A percentile compares a stretch with the other conserved stretches of the same genome.
Evolutionary conservation across 371 early-diverging fungal species (phyloP).

Genomic region (Mucor circinelloides): DNA sequence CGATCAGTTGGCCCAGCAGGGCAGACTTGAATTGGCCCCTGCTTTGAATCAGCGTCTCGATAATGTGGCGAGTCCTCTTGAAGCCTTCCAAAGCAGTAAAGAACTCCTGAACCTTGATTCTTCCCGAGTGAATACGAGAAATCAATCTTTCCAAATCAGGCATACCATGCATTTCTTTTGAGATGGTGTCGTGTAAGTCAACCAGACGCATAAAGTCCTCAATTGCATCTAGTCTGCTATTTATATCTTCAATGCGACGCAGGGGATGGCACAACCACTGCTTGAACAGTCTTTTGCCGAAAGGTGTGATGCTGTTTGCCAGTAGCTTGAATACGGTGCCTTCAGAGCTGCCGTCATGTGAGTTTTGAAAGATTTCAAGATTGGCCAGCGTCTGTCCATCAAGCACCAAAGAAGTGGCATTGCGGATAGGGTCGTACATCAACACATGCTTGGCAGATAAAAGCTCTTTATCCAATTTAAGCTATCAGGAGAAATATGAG

Average conservation of each 20-base stretch:
- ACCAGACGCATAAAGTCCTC: conserved; percentile 72
- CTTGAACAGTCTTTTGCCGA: conserved; percentile 86
- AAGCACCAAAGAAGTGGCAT: conserved; percentile 72
- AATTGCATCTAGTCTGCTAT: conserved; percentile 85
- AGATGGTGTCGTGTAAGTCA: conserved; percentile 55
- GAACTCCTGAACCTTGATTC: conserved; percentile 81
- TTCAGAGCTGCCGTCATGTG: conserved; percentile 69
- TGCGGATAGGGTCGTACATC: conserved; percentile 77
- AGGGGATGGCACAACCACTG: conserved; percentile 97
- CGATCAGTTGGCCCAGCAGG: conserved; percentile 44
- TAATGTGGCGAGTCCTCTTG: conserved; percentile 41
- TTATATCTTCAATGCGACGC: conserved; percentile 71
- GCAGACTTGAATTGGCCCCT: conserved; percentile 46
- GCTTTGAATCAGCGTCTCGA: conserved; percentile 35
- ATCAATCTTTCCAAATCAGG: conserved; percentile 95
- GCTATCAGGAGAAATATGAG: conserved; percentile 27
- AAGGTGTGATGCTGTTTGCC: conserved; percentile 86
- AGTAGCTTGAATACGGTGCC: conserved; percentile 91
- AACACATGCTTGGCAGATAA: conserved; percentile 82
- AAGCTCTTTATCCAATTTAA: conserved; percentile 87
- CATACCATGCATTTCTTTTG: conserved; percentile 43
- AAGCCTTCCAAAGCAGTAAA: conserved; percentile 67
- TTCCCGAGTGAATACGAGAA: conserved; percentile 87
- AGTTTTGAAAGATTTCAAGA: conserved; percentile 92
- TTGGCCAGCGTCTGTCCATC: conserved; percentile 96